Evolutionary conservation across 2,329 filamentous ascomycete species (phyloP).

Genomic region (Periconia sp.): DNA sequence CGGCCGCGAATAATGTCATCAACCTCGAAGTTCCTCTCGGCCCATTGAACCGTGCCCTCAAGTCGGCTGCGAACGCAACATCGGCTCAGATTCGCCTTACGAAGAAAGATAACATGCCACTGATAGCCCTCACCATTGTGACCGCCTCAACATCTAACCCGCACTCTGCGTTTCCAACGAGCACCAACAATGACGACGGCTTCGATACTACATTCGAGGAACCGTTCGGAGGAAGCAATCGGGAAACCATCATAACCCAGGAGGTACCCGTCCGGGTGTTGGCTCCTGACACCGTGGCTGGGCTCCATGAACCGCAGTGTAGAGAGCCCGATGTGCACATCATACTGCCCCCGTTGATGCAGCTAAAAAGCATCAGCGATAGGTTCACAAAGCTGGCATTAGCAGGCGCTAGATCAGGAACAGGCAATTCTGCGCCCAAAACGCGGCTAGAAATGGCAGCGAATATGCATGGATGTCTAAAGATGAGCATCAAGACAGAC

Average conservation of each 20-base stretch:
- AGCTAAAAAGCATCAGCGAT: constrained; percentile 93
- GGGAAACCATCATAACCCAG: constrained; percentile 92
- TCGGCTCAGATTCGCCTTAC: constrained; percentile 87
- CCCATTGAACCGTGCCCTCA: constrained; percentile 87
- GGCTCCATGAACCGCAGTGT: constrained; percentile 89
- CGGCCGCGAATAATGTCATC: constrained; percentile 86
- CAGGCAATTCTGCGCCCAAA: constrained; percentile 31
- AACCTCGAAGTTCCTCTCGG: constrained; percentile 94
- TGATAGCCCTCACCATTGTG: constrained; percentile 88
- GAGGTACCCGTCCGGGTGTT: constrained; percentile 95
- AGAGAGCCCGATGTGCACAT: constrained; percentile 95
- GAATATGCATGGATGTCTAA: constrained; percentile 91
- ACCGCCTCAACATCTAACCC: constrained; percentile 67
- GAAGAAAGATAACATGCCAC: constrained; percentile 86
- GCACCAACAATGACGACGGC: constrained; percentile 31
- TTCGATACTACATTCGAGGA: constrained; percentile 33
- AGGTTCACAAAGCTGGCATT: constrained; percentile 84
- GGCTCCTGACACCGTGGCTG: constrained; percentile 81
- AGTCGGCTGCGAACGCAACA: constrained; percentile 80
- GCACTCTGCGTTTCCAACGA: constrained; percentile 42
- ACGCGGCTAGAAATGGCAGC: constrained; percentile 81
- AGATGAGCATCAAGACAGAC: constrained; percentile 81
- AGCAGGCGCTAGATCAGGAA: constrained; percentile 44
- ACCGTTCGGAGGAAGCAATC: constrained; percentile 60
- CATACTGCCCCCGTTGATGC: constrained; percentile 81